phyloP scores from a whole-genome alignment of 768 basidiomycete genomes.

The Phaeotremella skinneri region DNA sequence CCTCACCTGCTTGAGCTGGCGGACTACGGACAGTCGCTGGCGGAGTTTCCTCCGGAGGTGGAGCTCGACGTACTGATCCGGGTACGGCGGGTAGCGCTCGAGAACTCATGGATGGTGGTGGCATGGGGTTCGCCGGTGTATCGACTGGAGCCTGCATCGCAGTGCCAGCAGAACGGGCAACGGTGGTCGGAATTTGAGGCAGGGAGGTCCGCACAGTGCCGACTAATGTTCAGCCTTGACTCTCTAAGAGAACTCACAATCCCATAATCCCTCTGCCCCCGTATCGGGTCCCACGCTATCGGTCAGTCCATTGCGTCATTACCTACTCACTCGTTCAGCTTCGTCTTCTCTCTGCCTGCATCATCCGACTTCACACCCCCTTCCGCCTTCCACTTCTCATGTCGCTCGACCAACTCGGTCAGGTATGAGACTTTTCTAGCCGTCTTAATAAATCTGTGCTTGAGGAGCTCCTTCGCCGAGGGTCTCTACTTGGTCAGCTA shows the following conservation, averaged over 20 bases:
- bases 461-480: conserved; percentile 87
- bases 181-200: conserved; percentile 18
- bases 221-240: conserved; percentile 50
- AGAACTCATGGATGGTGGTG: conserved; percentile 18
- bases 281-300: conserved; percentile 28
- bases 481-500: conserved; percentile 64
- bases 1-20: background rate
- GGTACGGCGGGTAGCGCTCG: conserved; percentile 23
- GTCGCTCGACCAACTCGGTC: conserved; percentile 91
- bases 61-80: conserved; percentile 53
- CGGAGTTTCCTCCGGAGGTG: conserved; percentile 7
- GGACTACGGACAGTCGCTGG: background rate
- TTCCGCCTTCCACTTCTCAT: conserved; percentile 88
- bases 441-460: conserved; percentile 92
- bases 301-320: conserved; percentile 5
- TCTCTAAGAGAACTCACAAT: conserved; percentile 50
- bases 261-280: conserved; percentile 79
- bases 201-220: conserved; percentile 82
- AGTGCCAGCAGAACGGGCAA: conserved; percentile 63
- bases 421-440: conserved; percentile 93
- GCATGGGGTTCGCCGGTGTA: background rate
- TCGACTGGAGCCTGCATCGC: conserved; percentile 51
- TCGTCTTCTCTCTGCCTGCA: conserved; percentile 15
- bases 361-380: conserved; percentile 64
- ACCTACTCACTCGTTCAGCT: conserved; percentile 15